Evolutionary conservation across 441 rosid genomes (phyloP).

Genomic region (Adansonia madagascariensis): DNA sequence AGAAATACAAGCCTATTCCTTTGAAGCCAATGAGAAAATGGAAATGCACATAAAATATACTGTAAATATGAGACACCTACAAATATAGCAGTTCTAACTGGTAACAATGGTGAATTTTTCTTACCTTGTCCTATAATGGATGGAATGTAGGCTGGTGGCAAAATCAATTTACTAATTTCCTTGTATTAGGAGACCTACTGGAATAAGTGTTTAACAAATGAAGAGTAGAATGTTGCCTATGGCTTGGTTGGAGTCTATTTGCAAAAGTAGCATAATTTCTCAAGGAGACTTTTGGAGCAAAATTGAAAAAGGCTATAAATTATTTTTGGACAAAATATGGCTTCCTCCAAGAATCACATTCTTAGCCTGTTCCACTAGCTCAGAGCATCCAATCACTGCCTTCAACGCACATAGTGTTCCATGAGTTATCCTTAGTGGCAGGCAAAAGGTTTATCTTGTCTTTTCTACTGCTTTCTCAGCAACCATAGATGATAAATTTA

Average conservation of each 20-base stretch:
- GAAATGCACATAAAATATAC: neutral
- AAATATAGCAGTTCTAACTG: neutral
- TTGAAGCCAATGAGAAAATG: neutral
- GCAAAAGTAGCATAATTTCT: neutral
- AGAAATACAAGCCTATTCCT: neutral
- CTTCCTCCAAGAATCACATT: neutral
- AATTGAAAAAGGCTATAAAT: neutral
- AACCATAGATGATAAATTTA: neutral
- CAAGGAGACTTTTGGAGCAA: neutral
- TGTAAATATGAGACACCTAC: neutral
- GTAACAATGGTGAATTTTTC: neutral
- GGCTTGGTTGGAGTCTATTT: constrained; percentile 10
- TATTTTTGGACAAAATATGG: neutral
- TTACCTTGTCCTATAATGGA: neutral
- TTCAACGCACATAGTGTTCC: neutral
- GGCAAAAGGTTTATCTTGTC: neutral
- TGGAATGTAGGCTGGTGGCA: neutral
- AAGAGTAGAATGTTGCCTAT: neutral
- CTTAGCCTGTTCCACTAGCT: neutral
- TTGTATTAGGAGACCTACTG: neutral
- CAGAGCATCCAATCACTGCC: neutral
- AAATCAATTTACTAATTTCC: neutral
- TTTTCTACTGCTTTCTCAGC: neutral
- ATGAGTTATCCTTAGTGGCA: constrained; percentile 8
- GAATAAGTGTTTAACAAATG: neutral